Percentiles rank a stretch among this genome's conserved stretches.
phyloP scores from a whole-genome alignment of 2,329 filamentous ascomycete genomes.

The Onygenales sp. region DNA sequence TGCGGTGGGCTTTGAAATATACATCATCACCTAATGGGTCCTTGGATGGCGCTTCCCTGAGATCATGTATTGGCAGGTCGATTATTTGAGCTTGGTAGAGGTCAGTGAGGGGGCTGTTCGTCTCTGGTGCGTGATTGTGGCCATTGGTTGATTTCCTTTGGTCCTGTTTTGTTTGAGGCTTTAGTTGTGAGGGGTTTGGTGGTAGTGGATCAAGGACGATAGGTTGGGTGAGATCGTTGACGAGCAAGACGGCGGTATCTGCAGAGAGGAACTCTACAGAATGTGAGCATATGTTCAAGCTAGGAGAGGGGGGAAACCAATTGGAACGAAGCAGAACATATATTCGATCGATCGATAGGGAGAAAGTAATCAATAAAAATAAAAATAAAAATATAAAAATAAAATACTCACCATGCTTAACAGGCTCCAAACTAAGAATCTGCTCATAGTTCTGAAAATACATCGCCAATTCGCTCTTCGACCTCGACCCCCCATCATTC shows the following conservation, averaged over 20 bases:
- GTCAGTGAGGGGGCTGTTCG: conserved; percentile 24
- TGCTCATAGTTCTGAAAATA: conserved; percentile 96
- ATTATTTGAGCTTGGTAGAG: conserved; percentile 33
- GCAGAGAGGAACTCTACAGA: conserved; percentile 58
- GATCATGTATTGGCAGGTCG: conserved; percentile 31
- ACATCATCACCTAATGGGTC: conserved; percentile 50
- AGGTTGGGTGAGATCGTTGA: conserved; percentile 46
- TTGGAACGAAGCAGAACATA: no score
- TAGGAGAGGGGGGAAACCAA: no score
- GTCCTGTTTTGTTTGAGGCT: not conserved
- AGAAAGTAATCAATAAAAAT: conserved; percentile 19
- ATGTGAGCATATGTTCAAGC: not conserved
- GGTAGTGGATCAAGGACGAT: conserved; percentile 2
- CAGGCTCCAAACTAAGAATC: conserved; percentile 75
- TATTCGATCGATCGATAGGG: not conserved
- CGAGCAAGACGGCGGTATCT: conserved; percentile 63
- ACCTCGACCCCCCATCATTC: conserved; percentile 67
- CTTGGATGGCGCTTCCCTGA: conserved; percentile 21
- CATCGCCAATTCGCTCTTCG: conserved; percentile 81
- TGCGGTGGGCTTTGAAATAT: conserved; percentile 50
- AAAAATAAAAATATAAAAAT: not conserved
- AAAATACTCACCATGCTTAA: conserved; percentile 57
- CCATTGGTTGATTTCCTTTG: conserved; percentile 11
- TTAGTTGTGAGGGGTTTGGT: not conserved
- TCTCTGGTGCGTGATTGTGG: conserved; percentile 16